Conservation (phyloP, 2,329 filamentous ascomycete genomes). For the Mariannaea elegans region DNA sequence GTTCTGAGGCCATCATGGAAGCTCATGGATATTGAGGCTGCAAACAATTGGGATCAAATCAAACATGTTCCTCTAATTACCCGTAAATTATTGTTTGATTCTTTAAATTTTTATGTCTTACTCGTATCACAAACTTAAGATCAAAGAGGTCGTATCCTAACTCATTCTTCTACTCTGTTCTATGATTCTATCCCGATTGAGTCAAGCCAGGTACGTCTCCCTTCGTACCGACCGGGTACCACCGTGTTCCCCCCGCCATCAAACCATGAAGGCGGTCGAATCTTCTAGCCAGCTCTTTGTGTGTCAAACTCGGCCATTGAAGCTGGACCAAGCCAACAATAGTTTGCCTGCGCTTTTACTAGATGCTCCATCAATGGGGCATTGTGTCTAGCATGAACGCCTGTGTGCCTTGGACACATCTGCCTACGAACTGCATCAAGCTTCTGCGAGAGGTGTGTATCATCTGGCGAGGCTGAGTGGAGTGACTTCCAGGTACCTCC, state of each 20-base stretch:
- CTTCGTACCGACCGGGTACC: slow-evolving; percentile 15
- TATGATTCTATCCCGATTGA: background rate
- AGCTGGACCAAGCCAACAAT: slow-evolving; percentile 4
- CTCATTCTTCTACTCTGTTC: slow-evolving; percentile 11
- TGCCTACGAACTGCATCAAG: slow-evolving; percentile 4
- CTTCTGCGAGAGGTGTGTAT: background rate
- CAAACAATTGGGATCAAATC: background rate
- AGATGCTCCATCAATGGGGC: background rate
- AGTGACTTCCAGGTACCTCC: slow-evolving; percentile 5
- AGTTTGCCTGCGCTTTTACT: background rate
- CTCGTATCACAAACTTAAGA: no score
- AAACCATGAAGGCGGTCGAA: slow-evolving; percentile 28
- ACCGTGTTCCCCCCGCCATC: slow-evolving; percentile 4
- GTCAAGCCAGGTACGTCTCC: background rate
- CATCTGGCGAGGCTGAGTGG: slow-evolving; percentile 7
- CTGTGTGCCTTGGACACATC: background rate
- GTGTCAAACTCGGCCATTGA: background rate
- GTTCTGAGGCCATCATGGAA: slow-evolving; percentile 8
- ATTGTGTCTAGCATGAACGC: background rate
- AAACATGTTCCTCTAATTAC: no score
- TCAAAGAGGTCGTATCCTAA: background rate
- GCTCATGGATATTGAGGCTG: background rate
- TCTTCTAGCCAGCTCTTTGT: slow-evolving; percentile 32
- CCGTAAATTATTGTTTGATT: background rate
- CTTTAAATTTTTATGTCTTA: background rate